phyloP scores from a whole-genome alignment of 139 green algal species.

The Ostreobium quekettii region DNA sequence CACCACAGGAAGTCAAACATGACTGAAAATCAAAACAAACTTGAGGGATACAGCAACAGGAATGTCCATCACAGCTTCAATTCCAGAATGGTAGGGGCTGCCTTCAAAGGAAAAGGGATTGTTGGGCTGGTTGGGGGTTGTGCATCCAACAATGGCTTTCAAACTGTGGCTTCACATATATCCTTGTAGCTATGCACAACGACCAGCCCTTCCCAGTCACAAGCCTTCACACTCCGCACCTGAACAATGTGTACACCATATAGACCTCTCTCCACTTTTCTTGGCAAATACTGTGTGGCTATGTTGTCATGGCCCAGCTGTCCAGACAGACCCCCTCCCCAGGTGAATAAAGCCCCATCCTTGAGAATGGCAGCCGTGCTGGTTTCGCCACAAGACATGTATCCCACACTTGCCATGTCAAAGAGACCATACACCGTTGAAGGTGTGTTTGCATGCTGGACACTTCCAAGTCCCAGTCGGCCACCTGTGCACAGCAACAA shows the following conservation, averaged over 20 bases:
- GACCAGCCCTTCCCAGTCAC: constrained; percentile 17
- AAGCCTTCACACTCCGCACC: constrained; percentile 11
- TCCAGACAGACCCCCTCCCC: constrained; percentile 50
- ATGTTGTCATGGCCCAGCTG: constrained; percentile 49
- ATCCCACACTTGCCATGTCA: constrained; percentile 38
- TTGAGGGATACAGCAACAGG: neutral
- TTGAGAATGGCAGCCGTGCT: constrained; percentile 55
- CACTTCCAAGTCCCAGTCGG: constrained; percentile 50
- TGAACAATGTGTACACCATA: constrained; percentile 11
- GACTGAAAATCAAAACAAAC: constrained; percentile 12
- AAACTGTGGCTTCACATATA: neutral
- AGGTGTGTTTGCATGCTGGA: constrained; percentile 29
- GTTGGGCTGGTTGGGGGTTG: neutral
- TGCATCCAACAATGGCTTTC: neutral
- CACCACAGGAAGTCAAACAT: constrained; percentile 2
- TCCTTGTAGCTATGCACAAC: constrained; percentile 7
- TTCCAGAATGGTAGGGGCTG: constrained; percentile 18
- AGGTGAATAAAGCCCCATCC: constrained; percentile 62
- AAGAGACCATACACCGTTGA: constrained; percentile 43
- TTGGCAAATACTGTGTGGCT: constrained; percentile 26
- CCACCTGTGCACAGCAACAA: constrained; percentile 23
- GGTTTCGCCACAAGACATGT: constrained; percentile 41
- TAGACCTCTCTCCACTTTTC: constrained; percentile 10
- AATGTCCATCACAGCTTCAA: constrained; percentile 22
- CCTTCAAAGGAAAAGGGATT: constrained; percentile 10